These are phyloP conservation scores for Huntiella omanensis DNA, from an alignment of 2,329 filamentous ascomycete genomes.

Conservation along the genomic window DNA sequence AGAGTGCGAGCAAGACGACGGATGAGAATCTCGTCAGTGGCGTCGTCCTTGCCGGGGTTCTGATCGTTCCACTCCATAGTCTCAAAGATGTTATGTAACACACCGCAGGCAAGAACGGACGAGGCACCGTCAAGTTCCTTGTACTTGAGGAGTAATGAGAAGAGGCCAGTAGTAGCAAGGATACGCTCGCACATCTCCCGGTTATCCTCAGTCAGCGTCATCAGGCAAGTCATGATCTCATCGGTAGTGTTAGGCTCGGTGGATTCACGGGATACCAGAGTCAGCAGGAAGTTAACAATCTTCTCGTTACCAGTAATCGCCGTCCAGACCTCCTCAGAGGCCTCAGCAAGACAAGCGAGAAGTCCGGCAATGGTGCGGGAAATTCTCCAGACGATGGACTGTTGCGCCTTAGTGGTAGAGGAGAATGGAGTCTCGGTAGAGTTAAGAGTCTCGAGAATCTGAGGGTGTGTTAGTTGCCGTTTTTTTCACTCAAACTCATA, in stretches of 20 bases:
- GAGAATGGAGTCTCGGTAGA: conserved; percentile 24
- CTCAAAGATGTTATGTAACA: conserved; percentile 43
- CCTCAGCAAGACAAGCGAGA: conserved; percentile 34
- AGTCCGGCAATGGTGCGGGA: conserved; percentile 34
- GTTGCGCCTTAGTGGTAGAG: conserved; percentile 33
- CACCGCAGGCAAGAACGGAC: conserved; percentile 37
- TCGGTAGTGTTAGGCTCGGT: conserved; percentile 24
- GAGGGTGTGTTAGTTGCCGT: conserved; percentile 6
- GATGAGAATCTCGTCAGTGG: conserved; percentile 32
- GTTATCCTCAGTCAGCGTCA: conserved; percentile 42
- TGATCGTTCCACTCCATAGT: conserved; percentile 33
- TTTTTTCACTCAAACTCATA: neutral
- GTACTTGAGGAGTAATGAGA: conserved; percentile 30
- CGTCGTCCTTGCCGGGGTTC: conserved; percentile 27
- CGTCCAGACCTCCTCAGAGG: conserved; percentile 40
- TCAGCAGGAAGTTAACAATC: conserved; percentile 35
- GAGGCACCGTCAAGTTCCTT: conserved; percentile 28
- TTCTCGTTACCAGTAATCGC: conserved; percentile 30
- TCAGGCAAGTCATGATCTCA: conserved; percentile 28
- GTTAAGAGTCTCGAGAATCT: conserved; percentile 27
- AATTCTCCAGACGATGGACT: conserved; percentile 34
- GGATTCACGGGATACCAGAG: conserved; percentile 24
- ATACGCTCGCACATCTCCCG: conserved; percentile 31
- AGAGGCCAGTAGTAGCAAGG: conserved; percentile 29
- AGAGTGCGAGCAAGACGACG: conserved; percentile 24